Percentiles rank a stretch among this genome's conserved stretches.
Conservation (phyloP, 2,329 filamentous ascomycete genomes). For the Botryotinia globosa region DNA sequence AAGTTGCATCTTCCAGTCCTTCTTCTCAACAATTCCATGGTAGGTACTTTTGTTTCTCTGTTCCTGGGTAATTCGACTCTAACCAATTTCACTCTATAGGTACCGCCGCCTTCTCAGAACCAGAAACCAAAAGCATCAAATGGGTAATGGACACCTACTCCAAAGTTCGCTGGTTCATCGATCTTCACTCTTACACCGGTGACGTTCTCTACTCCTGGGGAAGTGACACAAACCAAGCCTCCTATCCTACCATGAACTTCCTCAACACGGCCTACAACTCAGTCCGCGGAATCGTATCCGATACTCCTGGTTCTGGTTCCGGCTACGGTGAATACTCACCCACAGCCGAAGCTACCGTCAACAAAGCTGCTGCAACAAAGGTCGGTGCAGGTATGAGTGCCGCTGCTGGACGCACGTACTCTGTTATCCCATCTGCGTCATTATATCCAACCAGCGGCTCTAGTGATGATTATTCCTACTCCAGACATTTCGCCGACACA, state of each 20-base stretch:
- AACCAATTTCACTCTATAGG: conserved; percentile 37
- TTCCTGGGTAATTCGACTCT: neutral
- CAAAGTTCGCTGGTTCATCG: conserved; percentile 55
- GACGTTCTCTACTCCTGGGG: conserved; percentile 57
- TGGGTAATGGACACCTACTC: conserved; percentile 51
- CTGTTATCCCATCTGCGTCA: conserved; percentile 41
- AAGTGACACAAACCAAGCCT: conserved; percentile 51
- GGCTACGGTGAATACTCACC: conserved; percentile 49
- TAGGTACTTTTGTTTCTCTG: conserved; percentile 7
- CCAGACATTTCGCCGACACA: conserved; percentile 43
- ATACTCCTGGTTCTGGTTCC: conserved; percentile 37
- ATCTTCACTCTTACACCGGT: conserved; percentile 55
- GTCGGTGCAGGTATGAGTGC: conserved; percentile 44
- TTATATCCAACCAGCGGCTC: conserved; percentile 48
- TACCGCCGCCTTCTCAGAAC: conserved; percentile 51
- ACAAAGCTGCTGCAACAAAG: conserved; percentile 38
- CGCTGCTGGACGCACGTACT: conserved; percentile 42
- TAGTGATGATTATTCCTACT: conserved; percentile 48
- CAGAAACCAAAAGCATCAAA: conserved; percentile 54
- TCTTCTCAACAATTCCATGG: conserved; percentile 41
- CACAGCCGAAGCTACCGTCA: conserved; percentile 39
- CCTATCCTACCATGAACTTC: conserved; percentile 49
- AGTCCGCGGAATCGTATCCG: conserved; percentile 47
- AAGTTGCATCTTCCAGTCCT: conserved; percentile 42
- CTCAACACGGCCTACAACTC: conserved; percentile 51